These are phyloP conservation scores for Mortierella sp. DNA, from an alignment of 371 early-diverging fungal species.

Conservation along the genomic window DNA sequence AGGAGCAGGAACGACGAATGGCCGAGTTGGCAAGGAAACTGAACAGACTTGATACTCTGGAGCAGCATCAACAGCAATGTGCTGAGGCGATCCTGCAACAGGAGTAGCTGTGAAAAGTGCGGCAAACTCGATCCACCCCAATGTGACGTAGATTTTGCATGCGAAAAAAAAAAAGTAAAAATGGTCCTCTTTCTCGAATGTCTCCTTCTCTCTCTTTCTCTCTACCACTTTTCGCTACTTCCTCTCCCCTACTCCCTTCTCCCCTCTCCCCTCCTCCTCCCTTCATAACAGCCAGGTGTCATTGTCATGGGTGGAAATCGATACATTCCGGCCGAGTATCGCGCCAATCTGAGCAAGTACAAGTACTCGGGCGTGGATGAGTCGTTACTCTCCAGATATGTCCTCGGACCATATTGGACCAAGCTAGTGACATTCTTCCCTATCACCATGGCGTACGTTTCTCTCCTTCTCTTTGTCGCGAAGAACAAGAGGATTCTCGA, in stretches of 20 bases:
- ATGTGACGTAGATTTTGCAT: too few relatives aligned
- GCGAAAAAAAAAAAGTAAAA: too few relatives aligned
- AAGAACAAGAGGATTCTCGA: too few relatives aligned
- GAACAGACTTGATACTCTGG: too few relatives aligned
- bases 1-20: too few relatives aligned
- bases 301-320: constrained; percentile 28
- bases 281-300: background rate
- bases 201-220: constrained; percentile 1
- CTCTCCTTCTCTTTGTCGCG: background rate
- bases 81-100: too few relatives aligned
- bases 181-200: too few relatives aligned
- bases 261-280: background rate
- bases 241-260: background rate
- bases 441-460: constrained; percentile 85
- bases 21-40: too few relatives aligned
- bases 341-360: constrained; percentile 80
- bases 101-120: too few relatives aligned
- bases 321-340: constrained; percentile 61
- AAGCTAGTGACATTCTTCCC: constrained; percentile 90
- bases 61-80: too few relatives aligned
- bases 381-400: constrained; percentile 87
- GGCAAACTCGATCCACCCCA: too few relatives aligned
- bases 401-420: constrained; percentile 93
- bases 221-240: background rate
- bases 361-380: constrained; percentile 89